Conservation (phyloP, 2,329 filamentous ascomycete genomes). For the Exserohilum turcica region DNA sequence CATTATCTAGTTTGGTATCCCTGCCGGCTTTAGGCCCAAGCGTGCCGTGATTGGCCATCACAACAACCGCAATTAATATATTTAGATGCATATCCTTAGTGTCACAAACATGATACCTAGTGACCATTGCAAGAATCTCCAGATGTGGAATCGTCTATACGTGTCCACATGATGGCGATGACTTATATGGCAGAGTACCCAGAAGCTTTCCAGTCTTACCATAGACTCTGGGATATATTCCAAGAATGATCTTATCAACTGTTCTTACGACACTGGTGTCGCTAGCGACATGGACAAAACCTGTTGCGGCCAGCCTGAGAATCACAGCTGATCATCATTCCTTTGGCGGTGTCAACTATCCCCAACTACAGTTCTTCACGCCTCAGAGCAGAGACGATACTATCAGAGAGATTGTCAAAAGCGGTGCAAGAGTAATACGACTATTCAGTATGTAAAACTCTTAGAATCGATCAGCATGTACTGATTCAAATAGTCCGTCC, state of each 20-base stretch:
- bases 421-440: constrained; percentile 40
- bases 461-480: background rate
- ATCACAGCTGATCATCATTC: constrained; percentile 40
- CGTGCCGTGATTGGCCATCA: constrained; percentile 32
- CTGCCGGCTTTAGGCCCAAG: background rate
- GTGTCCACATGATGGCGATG: constrained; percentile 35
- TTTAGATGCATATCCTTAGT: constrained; percentile 44
- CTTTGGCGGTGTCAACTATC: constrained; percentile 45
- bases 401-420: constrained; percentile 38
- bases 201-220: background rate
- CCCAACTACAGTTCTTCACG: constrained; percentile 38
- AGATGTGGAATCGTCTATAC: constrained; percentile 37
- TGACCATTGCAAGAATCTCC: constrained; percentile 30
- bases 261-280: constrained; percentile 25
- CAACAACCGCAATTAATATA: constrained; percentile 42
- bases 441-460: constrained; percentile 36
- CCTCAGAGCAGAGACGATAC: constrained; percentile 34
- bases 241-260: constrained; percentile 30
- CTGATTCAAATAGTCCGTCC: constrained; percentile 26
- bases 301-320: constrained; percentile 27
- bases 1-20: constrained; percentile 11
- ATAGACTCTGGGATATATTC: constrained; percentile 14
- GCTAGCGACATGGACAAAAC: constrained; percentile 18
- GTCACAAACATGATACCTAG: constrained; percentile 29
- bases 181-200: constrained; percentile 28